These are phyloP conservation scores for Coriolopsis trogii DNA, from an alignment of 1,284 basidiomycete genomes.

Conservation along the genomic window DNA sequence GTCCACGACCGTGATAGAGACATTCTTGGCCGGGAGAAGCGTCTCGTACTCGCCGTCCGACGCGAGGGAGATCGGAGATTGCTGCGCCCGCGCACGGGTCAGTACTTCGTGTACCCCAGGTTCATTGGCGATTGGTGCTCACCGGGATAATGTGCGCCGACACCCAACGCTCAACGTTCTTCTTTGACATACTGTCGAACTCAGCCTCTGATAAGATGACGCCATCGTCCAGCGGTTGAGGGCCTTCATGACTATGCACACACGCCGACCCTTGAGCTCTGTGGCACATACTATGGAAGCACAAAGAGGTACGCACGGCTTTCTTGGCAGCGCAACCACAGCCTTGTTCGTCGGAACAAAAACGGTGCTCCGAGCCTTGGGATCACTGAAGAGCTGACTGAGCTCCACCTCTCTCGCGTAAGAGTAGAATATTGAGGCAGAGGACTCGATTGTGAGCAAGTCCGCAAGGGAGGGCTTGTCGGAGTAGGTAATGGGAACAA, in stretches of 20 bases:
- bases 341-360: constrained; percentile 81
- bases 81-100: constrained; percentile 6
- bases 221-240: constrained; percentile 42
- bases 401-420: constrained; percentile 72
- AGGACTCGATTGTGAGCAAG: constrained; percentile 71
- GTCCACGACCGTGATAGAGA: constrained; percentile 48
- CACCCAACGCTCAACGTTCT: constrained; percentile 73
- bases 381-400: constrained; percentile 51
- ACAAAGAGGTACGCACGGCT: constrained; percentile 59
- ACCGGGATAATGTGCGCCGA: constrained; percentile 76
- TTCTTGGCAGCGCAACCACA: constrained; percentile 72
- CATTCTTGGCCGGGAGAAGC: constrained; percentile 54
- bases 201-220: constrained; percentile 63
- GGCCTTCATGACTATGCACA: constrained; percentile 56
- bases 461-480: constrained; percentile 60
- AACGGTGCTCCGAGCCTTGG: constrained; percentile 49
- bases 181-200: constrained; percentile 56
- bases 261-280: neutral
- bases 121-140: constrained; percentile 26
- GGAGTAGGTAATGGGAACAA: constrained; percentile 30
- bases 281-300: neutral
- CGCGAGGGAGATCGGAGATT: constrained; percentile 38
- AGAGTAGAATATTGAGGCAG: constrained; percentile 77
- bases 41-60: constrained; percentile 45
- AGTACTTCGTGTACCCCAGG: constrained; percentile 1